A percentile compares a stretch with the other conserved stretches of the same genome.
These are phyloP conservation scores for Ichthyophonus hoferi DNA, from an alignment of 208 protist genomes.

Conservation along the genomic window DNA sequence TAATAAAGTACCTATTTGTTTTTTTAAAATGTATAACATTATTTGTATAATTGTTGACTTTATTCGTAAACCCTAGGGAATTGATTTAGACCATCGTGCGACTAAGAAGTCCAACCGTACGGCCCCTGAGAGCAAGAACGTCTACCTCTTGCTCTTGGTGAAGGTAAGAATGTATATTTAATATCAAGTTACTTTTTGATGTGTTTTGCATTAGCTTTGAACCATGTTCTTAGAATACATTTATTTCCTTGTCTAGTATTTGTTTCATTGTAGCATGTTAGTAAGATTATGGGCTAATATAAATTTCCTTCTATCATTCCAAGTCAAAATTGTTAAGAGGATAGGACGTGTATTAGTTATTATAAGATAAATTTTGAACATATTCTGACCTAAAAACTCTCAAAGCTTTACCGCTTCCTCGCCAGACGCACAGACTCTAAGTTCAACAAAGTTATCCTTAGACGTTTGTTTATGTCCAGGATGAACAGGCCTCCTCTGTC, in stretches of 20 bases:
- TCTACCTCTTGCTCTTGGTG: slow-evolving; percentile 94
- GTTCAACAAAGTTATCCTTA: slow-evolving; percentile 94
- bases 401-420: slow-evolving; percentile 95
- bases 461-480: slow-evolving; percentile 83
- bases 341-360: too few relatives aligned
- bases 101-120: slow-evolving; percentile 70
- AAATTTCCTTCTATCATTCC: too few relatives aligned
- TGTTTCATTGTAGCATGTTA: too few relatives aligned
- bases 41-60: too few relatives aligned
- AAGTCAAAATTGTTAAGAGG: too few relatives aligned
- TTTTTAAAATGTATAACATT: too few relatives aligned
- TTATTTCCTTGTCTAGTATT: too few relatives aligned
- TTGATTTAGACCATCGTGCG: slow-evolving; percentile 32
- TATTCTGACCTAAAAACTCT: too few relatives aligned
- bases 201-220: not conserved
- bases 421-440: slow-evolving; percentile 90
- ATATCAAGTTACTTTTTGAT: not conserved
- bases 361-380: too few relatives aligned
- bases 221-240: too few relatives aligned
- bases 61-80: slow-evolving; percentile 29
- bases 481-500: slow-evolving; percentile 92
- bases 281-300: too few relatives aligned
- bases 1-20: too few relatives aligned
- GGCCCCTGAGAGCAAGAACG: slow-evolving; percentile 86
- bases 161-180: slow-evolving; percentile 71